A percentile compares a stretch with the other conserved stretches of the same genome.
These are phyloP conservation scores for Melanopsichium pennsylvanicum DNA, from an alignment of 1,284 basidiomycete species.

Conservation along the genomic window DNA sequence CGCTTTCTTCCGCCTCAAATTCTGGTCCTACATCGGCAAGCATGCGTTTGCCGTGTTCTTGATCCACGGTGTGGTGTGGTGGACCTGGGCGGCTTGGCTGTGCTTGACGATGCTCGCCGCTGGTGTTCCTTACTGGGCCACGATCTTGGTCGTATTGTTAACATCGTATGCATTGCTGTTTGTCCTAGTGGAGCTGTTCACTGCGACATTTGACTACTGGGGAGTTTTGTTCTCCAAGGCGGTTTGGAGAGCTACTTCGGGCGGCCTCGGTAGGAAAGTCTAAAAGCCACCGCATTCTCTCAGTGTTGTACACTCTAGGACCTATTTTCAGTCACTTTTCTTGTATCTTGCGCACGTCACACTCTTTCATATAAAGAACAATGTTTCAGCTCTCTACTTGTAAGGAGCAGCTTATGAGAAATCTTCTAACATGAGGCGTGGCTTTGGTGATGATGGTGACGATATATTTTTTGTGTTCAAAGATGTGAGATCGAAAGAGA, in stretches of 20 bases:
- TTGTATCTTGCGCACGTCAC: not conserved
- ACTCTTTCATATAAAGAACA: no score
- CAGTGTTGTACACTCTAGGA: not conserved
- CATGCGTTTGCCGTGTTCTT: conserved; percentile 56
- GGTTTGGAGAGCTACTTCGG: conserved; percentile 49
- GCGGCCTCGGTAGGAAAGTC: conserved; percentile 45
- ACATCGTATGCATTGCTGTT: conserved; percentile 48
- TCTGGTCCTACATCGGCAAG: conserved; percentile 54
- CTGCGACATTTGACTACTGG: conserved; percentile 56
- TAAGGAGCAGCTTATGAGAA: no score
- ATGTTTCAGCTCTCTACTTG: no score
- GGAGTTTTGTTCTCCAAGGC: conserved; percentile 53
- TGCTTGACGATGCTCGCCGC: conserved; percentile 41
- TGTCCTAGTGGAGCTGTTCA: conserved; percentile 50
- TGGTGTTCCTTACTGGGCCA: conserved; percentile 54
- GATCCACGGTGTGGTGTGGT: conserved; percentile 57
- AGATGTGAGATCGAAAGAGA: not conserved
- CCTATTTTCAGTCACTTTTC: not conserved
- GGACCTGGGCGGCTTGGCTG: conserved; percentile 57
- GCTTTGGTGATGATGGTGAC: no score
- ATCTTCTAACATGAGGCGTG: no score
- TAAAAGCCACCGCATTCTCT: no score
- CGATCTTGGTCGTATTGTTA: conserved; percentile 51
- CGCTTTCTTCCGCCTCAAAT: conserved; percentile 48
- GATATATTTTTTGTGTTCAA: not conserved